Evolutionary conservation across 345 rosid species (phyloP).

Genomic region (Rhizophora apiculata): DNA sequence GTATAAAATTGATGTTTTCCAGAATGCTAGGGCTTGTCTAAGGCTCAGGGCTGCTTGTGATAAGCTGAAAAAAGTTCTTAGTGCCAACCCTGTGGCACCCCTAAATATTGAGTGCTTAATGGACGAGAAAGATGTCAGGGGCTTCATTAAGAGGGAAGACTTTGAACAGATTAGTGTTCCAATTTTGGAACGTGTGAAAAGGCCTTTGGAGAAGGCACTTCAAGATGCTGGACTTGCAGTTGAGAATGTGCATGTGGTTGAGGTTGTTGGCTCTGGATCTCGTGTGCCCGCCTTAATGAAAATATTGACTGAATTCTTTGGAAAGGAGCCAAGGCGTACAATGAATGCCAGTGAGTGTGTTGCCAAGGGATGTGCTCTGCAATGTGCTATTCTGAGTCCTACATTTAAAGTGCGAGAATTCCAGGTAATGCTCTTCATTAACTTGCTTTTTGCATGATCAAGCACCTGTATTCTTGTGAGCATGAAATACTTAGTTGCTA

Average conservation of each 20-base stretch:
- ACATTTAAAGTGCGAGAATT: constrained; percentile 87
- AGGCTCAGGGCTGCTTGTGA: constrained; percentile 61
- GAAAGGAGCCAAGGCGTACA: constrained; percentile 58
- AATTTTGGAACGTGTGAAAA: constrained; percentile 41
- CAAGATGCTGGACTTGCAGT: constrained; percentile 47
- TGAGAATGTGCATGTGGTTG: constrained; percentile 53
- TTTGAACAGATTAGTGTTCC: constrained; percentile 32
- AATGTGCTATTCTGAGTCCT: constrained; percentile 74
- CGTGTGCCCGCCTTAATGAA: constrained; percentile 56
- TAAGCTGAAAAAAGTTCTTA: constrained; percentile 64
- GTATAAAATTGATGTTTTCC: constrained; percentile 53
- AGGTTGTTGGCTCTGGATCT: constrained; percentile 74
- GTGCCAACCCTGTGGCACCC: constrained; percentile 69
- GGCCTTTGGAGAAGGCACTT: constrained; percentile 57
- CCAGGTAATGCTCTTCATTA: constrained; percentile 44
- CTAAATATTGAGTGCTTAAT: constrained; percentile 64
- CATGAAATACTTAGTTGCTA: background rate
- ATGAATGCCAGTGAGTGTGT: constrained; percentile 70
- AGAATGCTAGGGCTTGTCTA: constrained; percentile 50
- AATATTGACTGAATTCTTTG: constrained; percentile 42
- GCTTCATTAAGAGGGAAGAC: constrained; percentile 63
- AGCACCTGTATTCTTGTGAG: background rate
- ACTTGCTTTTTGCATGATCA: background rate
- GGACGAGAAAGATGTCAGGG: constrained; percentile 68
- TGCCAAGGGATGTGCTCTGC: constrained; percentile 70